Base-by-base conservation (phyloP, 2,329 filamentous ascomycete species). In the Ophiocordyceps australis region DNA sequence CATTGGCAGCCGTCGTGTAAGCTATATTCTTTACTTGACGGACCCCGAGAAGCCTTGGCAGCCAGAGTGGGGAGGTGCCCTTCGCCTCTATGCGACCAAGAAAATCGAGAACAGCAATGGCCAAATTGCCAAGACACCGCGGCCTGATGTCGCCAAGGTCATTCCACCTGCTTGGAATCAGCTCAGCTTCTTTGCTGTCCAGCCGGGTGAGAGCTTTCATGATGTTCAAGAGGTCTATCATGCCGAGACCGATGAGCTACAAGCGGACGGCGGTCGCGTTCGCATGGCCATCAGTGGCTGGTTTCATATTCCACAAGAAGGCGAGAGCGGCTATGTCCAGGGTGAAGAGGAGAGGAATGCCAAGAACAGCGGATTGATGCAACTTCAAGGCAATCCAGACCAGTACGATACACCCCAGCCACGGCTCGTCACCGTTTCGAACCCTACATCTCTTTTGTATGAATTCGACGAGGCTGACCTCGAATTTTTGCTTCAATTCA, bases 261-360 rank as follows among this genome's bases (percentile, higher is more conserved):
- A 62, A 45, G 70, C 62, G 48, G 67, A 85, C 30, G 75, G 76
- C 12, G 76, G 75, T 1, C 69, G 81, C 24, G 71, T 94, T 25
- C 74, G 89, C 37, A 95, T 98, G 86, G 89, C 89, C 26, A 93
- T 98, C 44, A 93, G 82, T 45, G 89, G 89, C 27, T 98, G 89
- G 89, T 98, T 91, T 50, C 89, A 98, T 51, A 95, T 98, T 35
- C 89, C 89, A 0, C 89, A 98, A 52, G 55, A 79, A 38, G 86
- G 86, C 29, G 89, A 98, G 49, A 82, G 92, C 15, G 89, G 89
- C 22, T 98, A 77, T 40, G 72, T 92, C 38, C 60, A 78, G 44
- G 89, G 86, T 4, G 64, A 89, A 28, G 86, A 95, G 49, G 82
- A 91, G 55, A 78, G 75, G 45, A 69, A 91, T 34, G 81, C 80